Evolutionary conservation across 1,284 basidiomycete genomes (phyloP).

Genomic region (Cutaneotrichosporon mucoides): DNA sequence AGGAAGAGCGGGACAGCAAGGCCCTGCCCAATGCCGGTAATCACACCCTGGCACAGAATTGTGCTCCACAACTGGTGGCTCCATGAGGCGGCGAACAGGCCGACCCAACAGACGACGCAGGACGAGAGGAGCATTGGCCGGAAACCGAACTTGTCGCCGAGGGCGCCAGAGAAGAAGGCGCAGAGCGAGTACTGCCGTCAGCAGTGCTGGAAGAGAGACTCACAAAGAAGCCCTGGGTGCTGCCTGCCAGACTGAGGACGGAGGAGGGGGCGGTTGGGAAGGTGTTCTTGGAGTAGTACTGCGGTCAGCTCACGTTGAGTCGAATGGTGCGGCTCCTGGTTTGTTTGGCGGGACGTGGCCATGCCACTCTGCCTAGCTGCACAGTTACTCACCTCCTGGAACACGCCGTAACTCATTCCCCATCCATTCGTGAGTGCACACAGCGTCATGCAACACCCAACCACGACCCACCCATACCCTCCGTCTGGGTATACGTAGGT

Average conservation of each 20-base stretch:
- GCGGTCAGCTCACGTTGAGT: constrained; percentile 1
- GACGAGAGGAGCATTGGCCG: constrained; percentile 24
- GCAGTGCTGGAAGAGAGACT: no score
- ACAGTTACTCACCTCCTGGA: constrained; percentile 23
- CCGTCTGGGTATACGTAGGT: constrained; percentile 45
- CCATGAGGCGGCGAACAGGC: constrained; percentile 15
- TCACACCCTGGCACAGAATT: constrained; percentile 23
- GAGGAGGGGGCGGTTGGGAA: constrained; percentile 19
- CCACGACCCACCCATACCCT: constrained; percentile 42
- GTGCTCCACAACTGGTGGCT: constrained; percentile 7
- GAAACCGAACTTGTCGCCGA: constrained; percentile 27
- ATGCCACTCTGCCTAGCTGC: no score
- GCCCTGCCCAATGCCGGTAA: constrained; percentile 31
- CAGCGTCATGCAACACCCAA: constrained; percentile 30
- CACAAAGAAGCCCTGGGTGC: constrained; percentile 8
- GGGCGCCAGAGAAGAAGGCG: constrained; percentile 12
- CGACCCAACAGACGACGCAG: constrained; percentile 29
- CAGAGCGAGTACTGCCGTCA: background rate
- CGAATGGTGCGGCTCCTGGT: no score
- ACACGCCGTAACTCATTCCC: constrained; percentile 37
- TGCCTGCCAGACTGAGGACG: constrained; percentile 21
- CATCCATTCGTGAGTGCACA: constrained; percentile 28
- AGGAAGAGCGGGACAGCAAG: constrained; percentile 37
- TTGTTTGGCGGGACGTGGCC: no score
- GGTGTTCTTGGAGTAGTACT: constrained; percentile 27